Base-by-base conservation (phyloP, 441 rosid genomes). In the Croton laevigatus region DNA sequence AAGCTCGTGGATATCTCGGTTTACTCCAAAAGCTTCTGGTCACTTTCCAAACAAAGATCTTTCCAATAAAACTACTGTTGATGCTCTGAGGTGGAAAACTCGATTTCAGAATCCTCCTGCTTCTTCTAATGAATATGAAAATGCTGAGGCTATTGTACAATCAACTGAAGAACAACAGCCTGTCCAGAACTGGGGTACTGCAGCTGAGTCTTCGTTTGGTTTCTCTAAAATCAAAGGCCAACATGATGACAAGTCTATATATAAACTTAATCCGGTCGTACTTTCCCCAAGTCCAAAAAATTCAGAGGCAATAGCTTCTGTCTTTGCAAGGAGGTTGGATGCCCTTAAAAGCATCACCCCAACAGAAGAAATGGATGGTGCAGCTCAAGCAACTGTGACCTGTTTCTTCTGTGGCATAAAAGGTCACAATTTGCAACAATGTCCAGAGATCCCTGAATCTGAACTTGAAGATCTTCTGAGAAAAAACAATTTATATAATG, bases 1-100 rank as follows among this genome's bases (percentile, higher is more conserved):
- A 62, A 90, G 89, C 76, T 79, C 78, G 80, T 90, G 98, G 98
- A 80, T 91, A 74, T 77, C 92, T 78, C 85, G 97, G 72, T 88
- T 90, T 78, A 69, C 89, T 76, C 67, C 91, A 13, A 90, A 80
- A 78, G 8, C 72, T 44, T 68, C 80, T 51, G 45, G 75, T 64
- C 63, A 79, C 48, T 51, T 70, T 27, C 67, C 53, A 27, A 80
- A 79, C 70, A 51, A 22, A 62, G 83, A 76, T 62, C 20, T 37
- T 20, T 37, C 19, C 66, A 51, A 58, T 45, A 72, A 23, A 54
- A 67, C 64, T 65, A 22, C 55, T 1, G 55, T 40, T 61, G 73
- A 72, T 55, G 67, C 66, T 70, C 74, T 27, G 58, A 74, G 71
- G 68, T 70, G 52, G 72, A 49, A 66, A 55, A 74, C 78, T 63